Evolutionary conservation across 208 protist genomes (phyloP).

Genomic region (Trypanosoma cruzi): DNA sequence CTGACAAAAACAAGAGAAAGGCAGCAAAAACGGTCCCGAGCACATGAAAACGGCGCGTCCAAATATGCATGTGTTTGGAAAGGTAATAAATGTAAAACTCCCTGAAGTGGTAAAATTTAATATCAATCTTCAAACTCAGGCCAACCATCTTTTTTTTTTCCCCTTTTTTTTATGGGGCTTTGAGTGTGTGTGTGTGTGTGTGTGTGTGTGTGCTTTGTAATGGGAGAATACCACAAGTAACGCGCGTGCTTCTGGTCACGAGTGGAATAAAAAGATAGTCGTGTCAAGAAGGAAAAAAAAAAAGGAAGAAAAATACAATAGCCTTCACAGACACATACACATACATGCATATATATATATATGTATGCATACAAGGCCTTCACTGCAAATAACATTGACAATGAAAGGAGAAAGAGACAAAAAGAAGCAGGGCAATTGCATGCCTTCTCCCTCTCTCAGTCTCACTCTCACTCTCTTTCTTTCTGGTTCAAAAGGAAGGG

Average conservation of each 20-base stretch:
- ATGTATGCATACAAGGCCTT: no score
- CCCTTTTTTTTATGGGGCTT: neutral
- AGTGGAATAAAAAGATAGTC: constrained; percentile 5
- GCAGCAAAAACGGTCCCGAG: constrained; percentile 32
- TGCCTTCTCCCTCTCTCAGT: no score
- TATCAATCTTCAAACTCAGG: constrained; percentile 46
- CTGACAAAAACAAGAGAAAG: constrained; percentile 6
- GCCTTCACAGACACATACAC: constrained; percentile 21
- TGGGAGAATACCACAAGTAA: no score
- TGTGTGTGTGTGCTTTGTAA: neutral
- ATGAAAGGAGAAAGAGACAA: no score
- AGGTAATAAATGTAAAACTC: constrained; percentile 73
- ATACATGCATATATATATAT: constrained; percentile 3
- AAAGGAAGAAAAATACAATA: constrained; percentile 23
- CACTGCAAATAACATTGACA: no score
- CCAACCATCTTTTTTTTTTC: constrained; percentile 42
- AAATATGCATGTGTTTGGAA: constrained; percentile 53
- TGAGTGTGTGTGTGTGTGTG: neutral
- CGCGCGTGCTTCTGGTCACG: neutral
- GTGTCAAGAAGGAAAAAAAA: constrained; percentile 10
- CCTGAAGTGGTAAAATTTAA: constrained; percentile 45
- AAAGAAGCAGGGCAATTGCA: no score
- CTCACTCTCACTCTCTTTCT: no score
- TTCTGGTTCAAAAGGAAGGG: no score
- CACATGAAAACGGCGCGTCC: constrained; percentile 50